A percentile compares a stretch with the other conserved stretches of the same genome.
Conservation (phyloP, 768 basidiomycete genomes). For the Mycena epipterygia region DNA sequence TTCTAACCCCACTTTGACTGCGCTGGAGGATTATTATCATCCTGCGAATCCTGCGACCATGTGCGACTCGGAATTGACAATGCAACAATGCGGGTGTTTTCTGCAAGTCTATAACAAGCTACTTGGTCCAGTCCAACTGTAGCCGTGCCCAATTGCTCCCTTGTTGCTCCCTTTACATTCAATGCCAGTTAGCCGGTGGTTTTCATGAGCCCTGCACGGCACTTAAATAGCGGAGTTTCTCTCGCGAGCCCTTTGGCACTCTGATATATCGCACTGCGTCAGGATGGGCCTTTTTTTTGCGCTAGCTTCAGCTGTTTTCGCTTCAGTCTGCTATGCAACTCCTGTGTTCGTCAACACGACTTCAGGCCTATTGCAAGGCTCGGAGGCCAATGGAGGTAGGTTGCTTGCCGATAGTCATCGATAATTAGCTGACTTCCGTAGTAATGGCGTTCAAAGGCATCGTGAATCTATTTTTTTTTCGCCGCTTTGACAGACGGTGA, state of each 20-base stretch:
- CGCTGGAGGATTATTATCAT: too few relatives aligned
- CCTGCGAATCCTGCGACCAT: too few relatives aligned
- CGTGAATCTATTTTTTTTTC: background rate
- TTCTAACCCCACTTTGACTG: too few relatives aligned
- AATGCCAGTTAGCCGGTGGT: too few relatives aligned
- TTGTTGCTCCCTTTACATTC: too few relatives aligned
- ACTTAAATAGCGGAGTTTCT: too few relatives aligned
- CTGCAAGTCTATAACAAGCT: too few relatives aligned
- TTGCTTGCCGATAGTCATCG: background rate
- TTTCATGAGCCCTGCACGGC: too few relatives aligned
- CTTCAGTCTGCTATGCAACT: background rate
- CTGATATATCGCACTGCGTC: background rate
- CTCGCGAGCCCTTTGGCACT: background rate
- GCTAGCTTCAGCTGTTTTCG: background rate
- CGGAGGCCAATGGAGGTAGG: slow-evolving; percentile 3
- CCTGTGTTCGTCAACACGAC: background rate
- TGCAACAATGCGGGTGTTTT: too few relatives aligned
- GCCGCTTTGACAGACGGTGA: background rate
- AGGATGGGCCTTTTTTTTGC: background rate
- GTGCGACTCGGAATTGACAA: too few relatives aligned
- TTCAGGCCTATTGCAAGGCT: slow-evolving; percentile 6
- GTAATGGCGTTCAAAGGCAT: slow-evolving; percentile 15
- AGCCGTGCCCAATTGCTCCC: too few relatives aligned
- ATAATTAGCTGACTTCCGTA: background rate
- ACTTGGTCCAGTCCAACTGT: too few relatives aligned